Evolutionary conservation across 441 rosid genomes (phyloP).

Genomic region (Lepidium campestre): DNA sequence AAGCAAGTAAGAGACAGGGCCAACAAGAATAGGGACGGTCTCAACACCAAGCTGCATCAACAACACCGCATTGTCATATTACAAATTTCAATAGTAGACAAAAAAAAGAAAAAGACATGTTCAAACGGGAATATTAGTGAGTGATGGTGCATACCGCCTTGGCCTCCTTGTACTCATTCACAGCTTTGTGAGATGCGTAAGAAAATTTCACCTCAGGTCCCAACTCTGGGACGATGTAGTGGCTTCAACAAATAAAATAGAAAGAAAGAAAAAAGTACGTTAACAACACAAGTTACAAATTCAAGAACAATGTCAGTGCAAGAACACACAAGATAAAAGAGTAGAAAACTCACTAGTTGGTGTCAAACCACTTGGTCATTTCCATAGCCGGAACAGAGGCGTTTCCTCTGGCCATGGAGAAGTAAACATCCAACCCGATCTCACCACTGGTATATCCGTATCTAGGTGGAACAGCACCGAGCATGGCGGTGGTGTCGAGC

Average conservation of each 20-base stretch:
- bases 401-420: constrained; percentile 98
- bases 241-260: constrained; percentile 43
- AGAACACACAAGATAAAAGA: background rate
- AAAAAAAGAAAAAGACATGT: background rate
- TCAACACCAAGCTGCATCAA: constrained; percentile 74
- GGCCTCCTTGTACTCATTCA: constrained; percentile 88
- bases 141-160: constrained; percentile 57
- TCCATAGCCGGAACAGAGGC: constrained; percentile 97
- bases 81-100: background rate
- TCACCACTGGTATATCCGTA: constrained; percentile 78
- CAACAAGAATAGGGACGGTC: constrained; percentile 84
- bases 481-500: constrained; percentile 89
- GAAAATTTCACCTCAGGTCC: constrained; percentile 85
- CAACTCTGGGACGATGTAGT: constrained; percentile 94
- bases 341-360: constrained; percentile 87
- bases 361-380: constrained; percentile 99
- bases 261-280: background rate
- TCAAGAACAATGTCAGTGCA: background rate
- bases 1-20: constrained; percentile 93
- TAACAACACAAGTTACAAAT: background rate
- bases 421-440: constrained; percentile 76
- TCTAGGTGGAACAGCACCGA: constrained; percentile 90
- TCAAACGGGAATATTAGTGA: background rate
- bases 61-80: constrained; percentile 6
- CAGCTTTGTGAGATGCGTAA: constrained; percentile 96